Base-by-base conservation (phyloP, 2,329 filamentous ascomycete genomes). In the Pestalotiopsis fici region DNA sequence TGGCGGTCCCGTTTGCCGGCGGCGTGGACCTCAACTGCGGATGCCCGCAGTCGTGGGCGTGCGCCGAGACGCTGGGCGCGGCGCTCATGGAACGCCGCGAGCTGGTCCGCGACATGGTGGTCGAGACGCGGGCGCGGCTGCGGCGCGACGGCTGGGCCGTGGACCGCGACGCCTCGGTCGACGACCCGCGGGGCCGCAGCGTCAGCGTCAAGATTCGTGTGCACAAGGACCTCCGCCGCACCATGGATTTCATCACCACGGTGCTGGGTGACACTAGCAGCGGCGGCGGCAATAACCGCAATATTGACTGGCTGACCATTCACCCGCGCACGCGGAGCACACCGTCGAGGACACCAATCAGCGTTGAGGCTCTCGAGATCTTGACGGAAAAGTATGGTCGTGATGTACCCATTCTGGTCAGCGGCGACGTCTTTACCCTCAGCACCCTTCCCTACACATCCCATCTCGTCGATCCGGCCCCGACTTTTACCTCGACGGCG, bases 21-120 rank as follows among this genome's bases (percentile, higher is more conserved):
- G 91, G 91, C 69, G 85, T 93, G 3, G 89, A 93, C 72, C 82
- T 93, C 54, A 93, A 93, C 79, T 93, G 91, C 76, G 91, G 91
- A 12, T 93, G 91, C 73, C 91, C 91, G 7, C 91, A 93, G 78
- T 87, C 87, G 5, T 93, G 91, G 91, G 90, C 91, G 0, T 91
- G 91, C 73, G 87, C 89, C 55, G 88, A 90, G 76, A 87, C 83
- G 1, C 82, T 93, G 3, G 91, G 91, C 4, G 91, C 90, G 4
- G 88, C 88, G n/a, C 80, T 93, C 39, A 92, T 93, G 90, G 83
- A 88, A 57, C 81, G 84, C 62, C 86, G 89, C 9, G 87, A 89
- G 70, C 81, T 91, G 3, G 90, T 93, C n/a, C 84, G 87, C 3
- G 86, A 88, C 68, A 91, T 93, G 84, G 86, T 92, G 0, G 74